Evolutionary conservation across 2,329 filamentous ascomycete genomes (phyloP), one percentile per base, ranked within the genome.

Genomic region (Lachnellula occidentalis): DNA sequence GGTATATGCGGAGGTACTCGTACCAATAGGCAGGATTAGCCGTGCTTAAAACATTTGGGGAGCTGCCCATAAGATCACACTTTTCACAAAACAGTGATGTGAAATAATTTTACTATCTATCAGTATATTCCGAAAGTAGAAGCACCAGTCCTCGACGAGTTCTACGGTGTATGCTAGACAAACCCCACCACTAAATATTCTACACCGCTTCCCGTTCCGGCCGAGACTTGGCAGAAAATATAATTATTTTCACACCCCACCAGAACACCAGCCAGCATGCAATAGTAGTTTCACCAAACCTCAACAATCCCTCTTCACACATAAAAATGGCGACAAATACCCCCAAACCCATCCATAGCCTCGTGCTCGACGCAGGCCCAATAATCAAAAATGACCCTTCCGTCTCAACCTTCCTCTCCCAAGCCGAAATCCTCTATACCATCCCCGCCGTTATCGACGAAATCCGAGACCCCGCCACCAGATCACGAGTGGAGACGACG

Each of bases 321-420:
- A 36, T 22, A 41, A 65, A 61, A 53, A 68, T 69, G 66, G 52
- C 64, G 2, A 60, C 57, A n/a, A 53, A 57, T 50, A 58, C 60
- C 5, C 47, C 62, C 17, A 96, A 92, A 69, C 80, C 86, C 0
- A 83, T 95, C 48, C 85, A 95, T 74, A 87, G 86, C 51, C 82
- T 97, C 50, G 81, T 97, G 27, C 80, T 99, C 62, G 94, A 99
- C 69, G 88, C 94, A 3, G 92, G 92, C 24, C 91, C 92, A 7
- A 84, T 99, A 57, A 92, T 99, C 71, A 92, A 92, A 69, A 96
- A 96, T 73, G 87, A 94, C 61, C 90, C 92, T 12, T 78, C 89
- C 11, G 82, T 94, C 22, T 95, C 90, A 45, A 90, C 88, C 0
- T 82, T 99, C 11, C 76, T 96, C 50, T 79, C 82, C 37, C 85